A percentile compares a stretch with the other conserved stretches of the same genome.
Conservation (phyloP, 495 filamentous ascomycete genomes). For the Neurospora sp. region DNA sequence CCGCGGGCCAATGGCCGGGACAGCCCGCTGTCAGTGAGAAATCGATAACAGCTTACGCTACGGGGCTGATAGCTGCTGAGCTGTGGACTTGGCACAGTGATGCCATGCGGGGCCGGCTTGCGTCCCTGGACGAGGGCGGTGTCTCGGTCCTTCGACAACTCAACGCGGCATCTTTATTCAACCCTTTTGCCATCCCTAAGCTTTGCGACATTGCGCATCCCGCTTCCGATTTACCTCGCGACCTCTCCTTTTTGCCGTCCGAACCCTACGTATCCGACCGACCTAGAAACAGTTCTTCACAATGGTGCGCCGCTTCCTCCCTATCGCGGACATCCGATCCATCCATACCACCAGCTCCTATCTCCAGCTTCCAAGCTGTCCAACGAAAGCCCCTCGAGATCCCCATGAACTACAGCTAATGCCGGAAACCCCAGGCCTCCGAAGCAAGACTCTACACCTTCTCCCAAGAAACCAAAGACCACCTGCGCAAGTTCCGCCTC, state of each 20-base stretch:
- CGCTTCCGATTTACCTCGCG: not conserved
- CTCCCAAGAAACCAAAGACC: slow-evolving; percentile 74
- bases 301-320: not conserved
- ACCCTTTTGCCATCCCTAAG: not conserved
- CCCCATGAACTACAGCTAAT: not conserved
- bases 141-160: slow-evolving; percentile 1
- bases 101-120: not conserved
- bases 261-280: not conserved
- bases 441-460: slow-evolving; percentile 90
- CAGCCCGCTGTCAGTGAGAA: not conserved
- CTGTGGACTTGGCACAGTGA: not conserved
- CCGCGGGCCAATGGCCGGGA: not conserved
- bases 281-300: not conserved
- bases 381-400: not conserved
- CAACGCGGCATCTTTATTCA: not conserved
- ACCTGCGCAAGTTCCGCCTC: slow-evolving; percentile 86
- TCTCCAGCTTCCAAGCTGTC: not conserved
- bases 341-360: not conserved
- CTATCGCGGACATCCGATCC: not conserved
- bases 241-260: not conserved
- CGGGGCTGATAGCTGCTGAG: not conserved
- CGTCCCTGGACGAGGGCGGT: not conserved
- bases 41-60: not conserved
- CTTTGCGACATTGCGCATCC: not conserved
- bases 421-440: slow-evolving; percentile 42